Percentiles rank a stretch among this genome's conserved stretches.
These are phyloP conservation scores for Aristolochia contorta DNA, from an alignment of 164 flowering plant species.

Conservation along the genomic window DNA sequence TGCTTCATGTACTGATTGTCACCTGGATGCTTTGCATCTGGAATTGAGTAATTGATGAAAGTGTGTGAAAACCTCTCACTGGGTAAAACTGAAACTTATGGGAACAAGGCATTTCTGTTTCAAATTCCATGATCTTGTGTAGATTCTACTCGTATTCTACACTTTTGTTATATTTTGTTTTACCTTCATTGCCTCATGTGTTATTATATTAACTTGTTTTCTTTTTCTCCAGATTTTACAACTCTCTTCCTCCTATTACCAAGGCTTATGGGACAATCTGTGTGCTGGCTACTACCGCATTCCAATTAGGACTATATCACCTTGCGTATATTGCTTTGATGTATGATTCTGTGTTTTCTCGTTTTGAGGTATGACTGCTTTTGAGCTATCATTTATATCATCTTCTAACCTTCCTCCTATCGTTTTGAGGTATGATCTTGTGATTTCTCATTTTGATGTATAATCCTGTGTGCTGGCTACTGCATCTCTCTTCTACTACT, in stretches of 20 bases:
- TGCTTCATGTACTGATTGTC: no score
- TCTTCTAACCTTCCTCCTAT: not conserved
- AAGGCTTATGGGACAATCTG: slow-evolving; percentile 82
- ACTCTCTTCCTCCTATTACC: slow-evolving; percentile 83
- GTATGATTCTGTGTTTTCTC: slow-evolving; percentile 27
- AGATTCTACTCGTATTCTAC: not conserved
- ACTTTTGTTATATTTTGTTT: not conserved
- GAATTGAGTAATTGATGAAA: not conserved
- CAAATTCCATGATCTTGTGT: not conserved
- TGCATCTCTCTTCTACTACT: no score
- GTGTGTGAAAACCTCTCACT: not conserved
- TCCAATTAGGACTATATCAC: slow-evolving; percentile 34
- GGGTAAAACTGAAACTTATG: not conserved
- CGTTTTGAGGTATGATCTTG: not conserved
- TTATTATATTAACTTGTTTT: not conserved
- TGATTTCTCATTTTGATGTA: not conserved
- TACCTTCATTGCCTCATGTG: not conserved
- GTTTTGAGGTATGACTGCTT: slow-evolving; percentile 42
- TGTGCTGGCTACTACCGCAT: slow-evolving; percentile 40
- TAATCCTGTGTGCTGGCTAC: no score
- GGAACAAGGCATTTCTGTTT: not conserved
- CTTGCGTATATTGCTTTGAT: slow-evolving; percentile 26
- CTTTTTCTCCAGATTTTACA: slow-evolving; percentile 46
- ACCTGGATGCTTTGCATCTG: no score
- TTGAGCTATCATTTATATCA: not conserved